Base-by-base conservation (phyloP, 2,329 filamentous ascomycete genomes). In the Corinectria fuckeliana region DNA sequence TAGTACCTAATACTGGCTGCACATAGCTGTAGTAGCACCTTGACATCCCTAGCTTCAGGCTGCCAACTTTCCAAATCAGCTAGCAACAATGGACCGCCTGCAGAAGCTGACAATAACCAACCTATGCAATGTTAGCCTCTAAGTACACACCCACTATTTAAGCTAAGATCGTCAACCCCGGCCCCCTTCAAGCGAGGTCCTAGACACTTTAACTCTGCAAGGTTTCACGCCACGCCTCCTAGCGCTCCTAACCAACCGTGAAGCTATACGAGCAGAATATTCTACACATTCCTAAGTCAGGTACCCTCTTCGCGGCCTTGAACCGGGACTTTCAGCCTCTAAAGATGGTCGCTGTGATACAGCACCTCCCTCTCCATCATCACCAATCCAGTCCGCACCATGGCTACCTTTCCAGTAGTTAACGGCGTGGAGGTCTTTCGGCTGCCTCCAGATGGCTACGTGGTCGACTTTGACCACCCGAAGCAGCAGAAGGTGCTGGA, bases 361-460 rank as follows among this genome's bases (percentile, higher is more conserved):
- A 18, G 18, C 25, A 26, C 8, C 25, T 16, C 23, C 13, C 3
- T 18, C n/a, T 26, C 16, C 23, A 28, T 18, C 23, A n/a, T 26
- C 23, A 3, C 7, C 23, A 26, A 42, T 28, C 28, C 39, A 11
- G n/a, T n/a, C n/a, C 21, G 5, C 44, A 26, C 9, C 18, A 58
- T 58, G 56, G 51, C 59, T 7, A 50, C 34, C 5, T 71, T 69
- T 45, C 69, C 69, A 8, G 48, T 65, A 1, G 48, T 60, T 5
- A 65, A 72, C 51, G 71, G 72, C 32, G 64, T 69, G n/a, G 65
- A 60, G 16, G 66, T 66, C 10, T 44, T 72, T 11, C 50, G 67
- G 5, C 32, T 61, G 18, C 69, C 74, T 4, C 73, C 74, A 1
- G 55, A 58, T 2, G 73, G 66, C 36, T 74, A 64, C 50, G 51